These are phyloP conservation scores for Colletotrichum lupini DNA, from an alignment of 2,329 filamentous ascomycete species.

Conservation along the genomic window DNA sequence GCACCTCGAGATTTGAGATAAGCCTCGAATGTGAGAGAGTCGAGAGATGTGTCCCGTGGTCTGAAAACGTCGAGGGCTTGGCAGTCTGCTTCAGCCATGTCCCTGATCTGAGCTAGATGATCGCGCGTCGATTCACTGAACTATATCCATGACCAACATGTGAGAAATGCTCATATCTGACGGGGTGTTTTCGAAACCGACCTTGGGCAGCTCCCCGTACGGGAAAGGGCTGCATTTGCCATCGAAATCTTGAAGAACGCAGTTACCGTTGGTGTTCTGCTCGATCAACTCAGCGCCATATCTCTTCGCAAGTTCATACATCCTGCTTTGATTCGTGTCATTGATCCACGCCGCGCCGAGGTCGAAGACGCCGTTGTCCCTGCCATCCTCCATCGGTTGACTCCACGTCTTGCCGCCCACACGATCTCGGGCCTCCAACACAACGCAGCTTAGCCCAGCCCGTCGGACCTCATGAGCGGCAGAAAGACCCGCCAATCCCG, in stretches of 20 bases:
- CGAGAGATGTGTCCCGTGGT: constrained; percentile 38
- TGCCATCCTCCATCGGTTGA: constrained; percentile 41
- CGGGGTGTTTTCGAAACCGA: not conserved
- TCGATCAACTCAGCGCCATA: constrained; percentile 56
- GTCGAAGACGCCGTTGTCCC: constrained; percentile 52
- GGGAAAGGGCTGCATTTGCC: constrained; percentile 40
- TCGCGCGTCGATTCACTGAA: constrained; percentile 16
- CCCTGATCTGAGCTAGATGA: constrained; percentile 36
- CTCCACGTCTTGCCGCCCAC: constrained; percentile 65
- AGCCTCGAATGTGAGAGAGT: constrained; percentile 43
- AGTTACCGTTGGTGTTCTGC: constrained; percentile 59
- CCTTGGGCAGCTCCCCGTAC: constrained; percentile 37
- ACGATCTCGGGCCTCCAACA: constrained; percentile 61
- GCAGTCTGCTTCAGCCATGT: constrained; percentile 43
- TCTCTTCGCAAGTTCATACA: constrained; percentile 52
- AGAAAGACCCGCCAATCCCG: constrained; percentile 52
- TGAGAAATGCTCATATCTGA: not conserved
- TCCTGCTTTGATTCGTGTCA: constrained; percentile 60
- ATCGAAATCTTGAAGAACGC: constrained; percentile 52
- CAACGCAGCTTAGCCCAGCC: constrained; percentile 50
- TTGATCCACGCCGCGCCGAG: constrained; percentile 71
- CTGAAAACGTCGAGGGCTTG: constrained; percentile 40
- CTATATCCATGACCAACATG: not conserved
- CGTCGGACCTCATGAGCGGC: constrained; percentile 48
- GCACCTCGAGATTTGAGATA: constrained; percentile 41